Evolutionary conservation across 352 stramenopile genomes (phyloP), one percentile per base, ranked within the genome.

Genomic region (Globisporangium nodosum): DNA sequence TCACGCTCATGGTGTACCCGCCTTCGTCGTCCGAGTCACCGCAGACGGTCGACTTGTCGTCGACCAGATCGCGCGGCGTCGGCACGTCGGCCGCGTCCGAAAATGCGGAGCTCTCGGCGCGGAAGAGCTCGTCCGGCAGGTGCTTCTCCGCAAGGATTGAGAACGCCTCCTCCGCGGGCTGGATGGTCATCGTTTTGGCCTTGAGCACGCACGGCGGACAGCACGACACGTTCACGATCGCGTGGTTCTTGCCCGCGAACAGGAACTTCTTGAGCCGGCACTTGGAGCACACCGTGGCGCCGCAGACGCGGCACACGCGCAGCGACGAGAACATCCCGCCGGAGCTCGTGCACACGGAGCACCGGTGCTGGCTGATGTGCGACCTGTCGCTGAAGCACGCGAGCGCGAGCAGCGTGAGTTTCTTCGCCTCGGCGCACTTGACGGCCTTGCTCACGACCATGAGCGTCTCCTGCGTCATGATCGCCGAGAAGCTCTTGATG

Each of bases 231-330:
- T 62, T 57, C 61, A 48, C 55, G 43, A 49, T 52, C 49, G 48
- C 30, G 54, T 61, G 54, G 2, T 24, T 30, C 13, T 43, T 16
- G 0, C 76, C 70, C 1, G 74, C 33, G 21, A 89, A 83, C 9
- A 85, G 56, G 18, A 60, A 60, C 47, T 78, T 74, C 43, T 87
- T 89, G 4, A 70, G 46, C 12, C 65, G 66, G 61, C 79, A 89
- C 56, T 76, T 64, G 0, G 53, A 59, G 47, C 76, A 87, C 11
- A 87, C 67, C 0, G 68, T 64, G 4, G 56, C 52, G 30, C 66
- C 64, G 52, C 79, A 89, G 8, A 87, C 58, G 16, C 63, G 63
- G 16, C 79, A 89, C 3, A 58, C 39, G 9, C 70, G 66, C 3
- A 74, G 55, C 20, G 56, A 52, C 16, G 49, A 51, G 35, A 61